A percentile compares a stretch with the other conserved stretches of the same genome.
phyloP scores from a whole-genome alignment of 2,329 filamentous ascomycete species.

The Endocalyx cinctus region DNA sequence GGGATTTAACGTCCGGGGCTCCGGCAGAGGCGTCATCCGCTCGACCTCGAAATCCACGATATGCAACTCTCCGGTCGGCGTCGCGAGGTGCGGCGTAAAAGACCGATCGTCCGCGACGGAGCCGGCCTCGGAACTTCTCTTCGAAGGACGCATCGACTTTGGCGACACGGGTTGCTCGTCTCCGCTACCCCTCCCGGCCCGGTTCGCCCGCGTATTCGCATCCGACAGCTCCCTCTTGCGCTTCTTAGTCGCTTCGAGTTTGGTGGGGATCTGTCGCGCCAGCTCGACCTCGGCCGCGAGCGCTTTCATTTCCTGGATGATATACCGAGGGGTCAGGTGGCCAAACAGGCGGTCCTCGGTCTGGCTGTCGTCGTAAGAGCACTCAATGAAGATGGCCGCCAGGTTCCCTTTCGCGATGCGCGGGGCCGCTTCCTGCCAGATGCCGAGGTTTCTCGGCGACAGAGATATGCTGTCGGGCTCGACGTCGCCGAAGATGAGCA shows the following conservation, averaged over 20 bases:
- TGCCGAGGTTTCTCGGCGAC: slow-evolving; percentile 70
- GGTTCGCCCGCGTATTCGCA: slow-evolving; percentile 10
- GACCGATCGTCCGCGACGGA: slow-evolving; percentile 20
- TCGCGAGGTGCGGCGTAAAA: slow-evolving; percentile 42
- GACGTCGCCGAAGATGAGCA: slow-evolving; percentile 92
- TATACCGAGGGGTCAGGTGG: slow-evolving; percentile 77
- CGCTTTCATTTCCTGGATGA: slow-evolving; percentile 71
- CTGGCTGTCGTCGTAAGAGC: slow-evolving; percentile 82
- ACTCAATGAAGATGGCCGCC: slow-evolving; percentile 87
- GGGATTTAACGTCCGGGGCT: slow-evolving; percentile 33
- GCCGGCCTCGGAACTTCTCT: slow-evolving; percentile 12
- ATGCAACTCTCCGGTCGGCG: slow-evolving; percentile 43
- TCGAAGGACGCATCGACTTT: slow-evolving; percentile 35
- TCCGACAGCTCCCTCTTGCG: slow-evolving; percentile 54
- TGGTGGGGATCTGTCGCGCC: slow-evolving; percentile 36
- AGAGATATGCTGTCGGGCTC: slow-evolving; percentile 85
- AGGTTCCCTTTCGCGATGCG: slow-evolving; percentile 73
- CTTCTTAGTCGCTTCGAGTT: slow-evolving; percentile 52
- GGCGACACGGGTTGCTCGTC: slow-evolving; percentile 49
- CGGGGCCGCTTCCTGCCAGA: slow-evolving; percentile 86
- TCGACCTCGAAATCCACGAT: slow-evolving; percentile 32
- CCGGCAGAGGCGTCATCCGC: slow-evolving; percentile 5
- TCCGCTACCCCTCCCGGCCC: slow-evolving; percentile 10
- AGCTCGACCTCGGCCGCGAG: slow-evolving; percentile 69
- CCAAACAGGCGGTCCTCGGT: slow-evolving; percentile 77